Conservation (phyloP, 176 grass and related monocot species). For the Saccharum spontaneum region DNA sequence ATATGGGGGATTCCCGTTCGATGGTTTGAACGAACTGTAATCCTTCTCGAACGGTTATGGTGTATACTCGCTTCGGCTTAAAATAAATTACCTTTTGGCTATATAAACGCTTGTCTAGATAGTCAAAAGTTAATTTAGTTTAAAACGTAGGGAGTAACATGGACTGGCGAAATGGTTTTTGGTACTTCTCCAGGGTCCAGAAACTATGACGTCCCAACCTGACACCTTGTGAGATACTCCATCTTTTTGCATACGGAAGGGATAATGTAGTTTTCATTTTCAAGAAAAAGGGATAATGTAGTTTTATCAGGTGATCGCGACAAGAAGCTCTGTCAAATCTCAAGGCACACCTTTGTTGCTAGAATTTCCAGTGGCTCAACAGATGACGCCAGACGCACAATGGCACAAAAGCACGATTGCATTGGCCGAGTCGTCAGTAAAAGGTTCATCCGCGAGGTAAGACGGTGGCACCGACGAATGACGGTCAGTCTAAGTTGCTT, state of each 20-base stretch:
- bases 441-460: neutral
- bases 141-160: neutral
- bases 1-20: neutral
- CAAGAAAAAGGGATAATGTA: too few relatives aligned
- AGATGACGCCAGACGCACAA: neutral
- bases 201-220: neutral
- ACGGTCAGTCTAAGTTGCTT: neutral
- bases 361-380: neutral
- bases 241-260: neutral
- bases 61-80: neutral
- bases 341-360: neutral
- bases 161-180: neutral
- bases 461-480: neutral
- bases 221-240: neutral
- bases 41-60: too few relatives aligned
- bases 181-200: neutral
- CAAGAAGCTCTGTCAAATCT: neutral
- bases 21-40: too few relatives aligned
- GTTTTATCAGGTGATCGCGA: slow-evolving; percentile 29
- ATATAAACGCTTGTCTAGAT: neutral
- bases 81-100: neutral
- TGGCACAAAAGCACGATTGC: neutral
- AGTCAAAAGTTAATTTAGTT: neutral
- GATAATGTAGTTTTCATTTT: slow-evolving; percentile 39
- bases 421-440: neutral